Percentiles rank a stretch among this genome's conserved stretches.
These are phyloP conservation scores for Globisporangium echinulatum DNA, from an alignment of 352 stramenopile genomes.

Conservation along the genomic window DNA sequence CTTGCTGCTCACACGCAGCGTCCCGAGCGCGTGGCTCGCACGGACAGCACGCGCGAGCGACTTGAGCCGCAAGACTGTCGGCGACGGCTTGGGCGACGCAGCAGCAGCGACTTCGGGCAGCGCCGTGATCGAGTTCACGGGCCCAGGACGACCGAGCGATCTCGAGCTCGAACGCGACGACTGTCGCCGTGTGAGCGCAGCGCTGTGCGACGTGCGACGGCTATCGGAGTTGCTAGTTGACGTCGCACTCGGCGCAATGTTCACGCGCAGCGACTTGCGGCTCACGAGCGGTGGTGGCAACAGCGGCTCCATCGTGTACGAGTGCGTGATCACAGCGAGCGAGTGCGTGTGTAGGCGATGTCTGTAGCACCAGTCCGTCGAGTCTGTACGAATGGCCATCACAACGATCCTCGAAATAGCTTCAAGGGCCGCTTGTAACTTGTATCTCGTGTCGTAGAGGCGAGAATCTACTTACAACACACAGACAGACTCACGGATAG, in stretches of 20 bases:
- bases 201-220: conserved; percentile 2
- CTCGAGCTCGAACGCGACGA: conserved; percentile 6
- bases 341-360: not conserved
- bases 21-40: conserved; percentile 42
- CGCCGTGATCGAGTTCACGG: conserved; percentile 9
- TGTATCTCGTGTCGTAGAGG: no score
- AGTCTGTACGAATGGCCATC: not conserved
- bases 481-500: no score
- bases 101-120: conserved; percentile 4
- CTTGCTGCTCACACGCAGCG: conserved; percentile 21
- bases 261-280: conserved; percentile 12
- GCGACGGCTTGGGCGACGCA: conserved; percentile 23
- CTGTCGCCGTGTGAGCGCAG: conserved; percentile 7
- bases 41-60: conserved; percentile 49
- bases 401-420: no score
- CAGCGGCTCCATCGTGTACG: conserved; percentile 1
- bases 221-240: not conserved
- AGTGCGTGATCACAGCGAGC: no score
- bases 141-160: conserved; percentile 9
- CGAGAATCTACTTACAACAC: no score
- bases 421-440: no score
- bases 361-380: not conserved
- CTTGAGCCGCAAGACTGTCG: conserved; percentile 29
- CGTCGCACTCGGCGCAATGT: conserved; percentile 8
- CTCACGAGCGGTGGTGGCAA: not conserved